Base-by-base conservation (phyloP, 768 basidiomycete genomes). In the Lyophyllum semitale region DNA sequence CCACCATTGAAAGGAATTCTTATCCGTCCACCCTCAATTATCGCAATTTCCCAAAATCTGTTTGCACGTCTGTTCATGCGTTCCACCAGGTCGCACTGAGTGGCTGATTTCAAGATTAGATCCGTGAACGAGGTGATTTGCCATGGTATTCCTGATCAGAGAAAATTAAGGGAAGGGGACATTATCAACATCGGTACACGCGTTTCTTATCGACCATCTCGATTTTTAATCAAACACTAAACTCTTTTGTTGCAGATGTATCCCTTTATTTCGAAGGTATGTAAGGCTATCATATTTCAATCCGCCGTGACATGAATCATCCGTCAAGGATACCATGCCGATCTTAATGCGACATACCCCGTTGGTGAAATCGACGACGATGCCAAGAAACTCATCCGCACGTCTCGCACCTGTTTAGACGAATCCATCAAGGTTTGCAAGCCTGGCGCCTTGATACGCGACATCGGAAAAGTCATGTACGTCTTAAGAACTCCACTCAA, bases 11-110 rank as follows among this genome's bases (percentile, higher is more conserved):
- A 73, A 81, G 95, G 48, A 87, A 93, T 61, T 84, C 92, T 22
- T 99, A 99, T 73, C 97, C 97, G 1, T 95, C 92, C 25, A 92
- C 97, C 41, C 77, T 98, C 57, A 93, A 93, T 66, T 99, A 99
- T 73, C 83, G 87, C 49, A 79, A 82, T 32, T 98, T 88, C 67
- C 96, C 97, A 12, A 98, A 98, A 78, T 98, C 95, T 27, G 84
- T 96, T 33, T 99, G 97, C 89, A 95, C 90, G 87, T 93, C 76
- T 62, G 93, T 81, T 45, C n/a, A 53, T 20, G 50, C 48, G 20
- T 11, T 40, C 13, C 41, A 25, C 44, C 18, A 43, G 18, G 40
- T 48, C 26, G 46, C 44, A 32, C 27, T 26, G 35, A 25, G 35
- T 15, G 49, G 22, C 53, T 45, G 44, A 48, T 29, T 32, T 20